Base-by-base conservation (phyloP, 805 yeast genomes). In the Kodamaea nitidulidarum region DNA sequence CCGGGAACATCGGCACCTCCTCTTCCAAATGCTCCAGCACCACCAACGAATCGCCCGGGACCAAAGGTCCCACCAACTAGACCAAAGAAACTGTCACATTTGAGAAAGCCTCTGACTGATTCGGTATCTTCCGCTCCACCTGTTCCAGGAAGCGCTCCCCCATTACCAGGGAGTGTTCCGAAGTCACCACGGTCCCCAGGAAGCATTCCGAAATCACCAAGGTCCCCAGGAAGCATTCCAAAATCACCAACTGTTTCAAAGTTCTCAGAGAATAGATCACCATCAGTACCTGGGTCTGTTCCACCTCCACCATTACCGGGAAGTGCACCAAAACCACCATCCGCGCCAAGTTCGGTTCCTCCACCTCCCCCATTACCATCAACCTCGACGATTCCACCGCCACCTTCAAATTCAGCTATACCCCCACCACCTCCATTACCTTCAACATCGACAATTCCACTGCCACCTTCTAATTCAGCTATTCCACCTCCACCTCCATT, bases 31-130 rank as follows among this genome's bases (percentile, higher is more conserved):
- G 35, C 30, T 65, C 36, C 73, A 20, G 15, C 48, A 4, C 42
- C 49, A n/a, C 47, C 54, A 20, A 5, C 31, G 14, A 7, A 7
- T 7, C 31, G 38, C 17, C 36, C 47, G 27, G 46, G 47, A 4
- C 71, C 72, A 4, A 63, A 58, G 35, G 34, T 65, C 36, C 73
- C 73, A 1, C 70, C 71, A 2, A 54, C 52, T 18, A 55, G 73
- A 33, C 73, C 73, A 17, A 59, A 55, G 45, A 67, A 67, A 44
- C 60, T 67, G 30, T 42, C 55, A 1, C 72, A 67, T 48, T 46
- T 63, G 44, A 55, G 55, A 42, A 37, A 21, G 11, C 38, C 38
- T 10, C 37, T 27, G 35, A 20, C 14, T 61, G 44, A 54, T 52
- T 42, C 29, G 16, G 7, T 20, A 7, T 32, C 33, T 6, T 7